phyloP scores from a whole-genome alignment of 73 alveolate genomes.

The Paramecium octaurelia region DNA sequence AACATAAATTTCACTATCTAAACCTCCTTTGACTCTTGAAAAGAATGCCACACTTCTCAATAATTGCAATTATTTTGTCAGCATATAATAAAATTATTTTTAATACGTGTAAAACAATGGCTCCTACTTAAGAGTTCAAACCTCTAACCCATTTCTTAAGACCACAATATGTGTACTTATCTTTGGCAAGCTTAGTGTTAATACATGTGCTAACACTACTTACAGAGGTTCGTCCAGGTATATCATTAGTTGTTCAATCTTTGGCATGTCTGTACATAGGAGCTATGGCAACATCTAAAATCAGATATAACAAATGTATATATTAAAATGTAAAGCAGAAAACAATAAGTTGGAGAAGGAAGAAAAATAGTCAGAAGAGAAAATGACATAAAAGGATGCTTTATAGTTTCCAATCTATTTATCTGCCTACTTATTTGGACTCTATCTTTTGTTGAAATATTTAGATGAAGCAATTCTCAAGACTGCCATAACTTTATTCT shows the following conservation, averaged over 20 bases:
- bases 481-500: conserved; percentile 72
- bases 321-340: background rate
- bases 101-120: conserved; percentile 23
- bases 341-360: conserved; percentile 58
- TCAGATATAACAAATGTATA: conserved; percentile 35
- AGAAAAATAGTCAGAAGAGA: conserved; percentile 76
- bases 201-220: conserved; percentile 37
- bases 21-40: background rate
- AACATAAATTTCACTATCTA: background rate
- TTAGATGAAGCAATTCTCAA: conserved; percentile 80
- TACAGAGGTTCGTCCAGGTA: conserved; percentile 34
- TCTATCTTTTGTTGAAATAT: conserved; percentile 80
- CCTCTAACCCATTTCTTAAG: conserved; percentile 3
- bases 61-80: background rate
- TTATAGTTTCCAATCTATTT: conserved; percentile 87
- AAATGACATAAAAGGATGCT: conserved; percentile 87
- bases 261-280: conserved; percentile 59
- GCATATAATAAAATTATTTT: conserved; percentile 7
- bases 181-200: background rate
- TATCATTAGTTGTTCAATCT: conserved; percentile 42
- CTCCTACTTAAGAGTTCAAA: conserved; percentile 22
- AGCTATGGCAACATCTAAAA: conserved; percentile 42
- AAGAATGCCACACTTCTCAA: background rate
- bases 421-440: conserved; percentile 81
- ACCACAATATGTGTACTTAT: conserved; percentile 40